Evolutionary conservation across 192 early-diverging fungal genomes (phyloP).

Genomic region (Kappamyces sp.): DNA sequence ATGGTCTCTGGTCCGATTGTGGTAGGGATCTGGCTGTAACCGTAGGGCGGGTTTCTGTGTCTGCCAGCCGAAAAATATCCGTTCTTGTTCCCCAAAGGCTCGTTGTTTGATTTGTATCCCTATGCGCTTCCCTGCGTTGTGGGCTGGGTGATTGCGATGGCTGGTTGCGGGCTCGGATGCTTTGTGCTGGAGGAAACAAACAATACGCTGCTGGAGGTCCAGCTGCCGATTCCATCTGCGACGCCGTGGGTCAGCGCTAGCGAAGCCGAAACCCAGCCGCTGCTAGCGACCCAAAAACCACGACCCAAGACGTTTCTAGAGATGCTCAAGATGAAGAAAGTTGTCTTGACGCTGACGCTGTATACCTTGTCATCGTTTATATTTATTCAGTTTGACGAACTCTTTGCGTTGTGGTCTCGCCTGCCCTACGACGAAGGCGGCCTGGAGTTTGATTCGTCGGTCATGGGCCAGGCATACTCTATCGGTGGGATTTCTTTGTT

Average conservation of each 20-base stretch:
- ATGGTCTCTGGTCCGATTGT: constrained; percentile 36
- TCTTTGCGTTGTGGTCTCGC: constrained; percentile 17
- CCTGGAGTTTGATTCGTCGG: constrained; percentile 7
- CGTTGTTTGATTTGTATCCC: constrained; percentile 50
- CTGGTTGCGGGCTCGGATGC: constrained; percentile 51
- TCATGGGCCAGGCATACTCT: constrained; percentile 13
- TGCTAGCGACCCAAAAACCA: constrained; percentile 5
- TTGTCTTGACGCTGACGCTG: constrained; percentile 4
- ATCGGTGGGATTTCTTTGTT: constrained; percentile 16
- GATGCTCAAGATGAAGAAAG: neutral
- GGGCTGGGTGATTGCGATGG: constrained; percentile 45
- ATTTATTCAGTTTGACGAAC: constrained; percentile 19
- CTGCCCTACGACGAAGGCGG: constrained; percentile 18
- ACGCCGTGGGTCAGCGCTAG: too few species aligned
- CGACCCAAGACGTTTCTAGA: neutral
- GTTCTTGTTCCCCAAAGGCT: constrained; percentile 49
- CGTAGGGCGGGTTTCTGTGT: constrained; percentile 50
- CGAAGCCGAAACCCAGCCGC: neutral
- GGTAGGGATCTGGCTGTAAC: neutral
- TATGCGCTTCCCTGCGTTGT: constrained; percentile 72
- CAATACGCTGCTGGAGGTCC: neutral
- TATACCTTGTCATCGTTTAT: neutral
- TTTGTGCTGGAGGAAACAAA: constrained; percentile 62
- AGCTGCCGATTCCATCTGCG: too few species aligned
- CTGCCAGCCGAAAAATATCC: constrained; percentile 64